phyloP scores from a whole-genome alignment of 208 protist species.

The Porcisia deanei region DNA sequence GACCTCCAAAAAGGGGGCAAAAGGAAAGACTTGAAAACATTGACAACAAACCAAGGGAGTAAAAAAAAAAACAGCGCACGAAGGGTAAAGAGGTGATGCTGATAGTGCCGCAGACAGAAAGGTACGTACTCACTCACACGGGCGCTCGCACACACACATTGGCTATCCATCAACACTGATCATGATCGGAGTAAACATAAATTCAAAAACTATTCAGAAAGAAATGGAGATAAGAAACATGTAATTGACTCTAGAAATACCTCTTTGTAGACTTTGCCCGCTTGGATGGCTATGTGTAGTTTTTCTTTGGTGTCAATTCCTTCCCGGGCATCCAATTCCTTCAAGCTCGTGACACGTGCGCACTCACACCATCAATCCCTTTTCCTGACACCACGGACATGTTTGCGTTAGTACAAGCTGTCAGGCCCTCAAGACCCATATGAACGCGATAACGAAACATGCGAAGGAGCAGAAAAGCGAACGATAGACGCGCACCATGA shows the following conservation, averaged over 20 bases:
- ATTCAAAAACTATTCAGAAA: too few species aligned
- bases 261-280: too few species aligned
- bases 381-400: neutral
- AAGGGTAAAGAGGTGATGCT: neutral
- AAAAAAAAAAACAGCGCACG: neutral
- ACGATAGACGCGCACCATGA: neutral
- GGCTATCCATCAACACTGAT: too few species aligned
- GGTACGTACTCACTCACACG: neutral
- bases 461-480: neutral
- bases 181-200: neutral
- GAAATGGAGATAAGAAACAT: too few species aligned
- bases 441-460: neutral
- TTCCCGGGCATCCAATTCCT: neutral
- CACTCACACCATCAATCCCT: neutral
- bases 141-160: neutral
- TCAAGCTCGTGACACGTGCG: neutral
- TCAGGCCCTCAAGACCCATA: neutral
- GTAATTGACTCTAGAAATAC: too few species aligned
- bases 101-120: neutral
- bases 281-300: too few species aligned
- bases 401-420: neutral
- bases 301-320: neutral
- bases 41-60: neutral
- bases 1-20: neutral
- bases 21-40: conserved; percentile 7